Evolutionary conservation across 2,329 filamentous ascomycete species (phyloP), one percentile per base, ranked within the genome.

Genomic region (Myriosclerotinia curreyana): DNA sequence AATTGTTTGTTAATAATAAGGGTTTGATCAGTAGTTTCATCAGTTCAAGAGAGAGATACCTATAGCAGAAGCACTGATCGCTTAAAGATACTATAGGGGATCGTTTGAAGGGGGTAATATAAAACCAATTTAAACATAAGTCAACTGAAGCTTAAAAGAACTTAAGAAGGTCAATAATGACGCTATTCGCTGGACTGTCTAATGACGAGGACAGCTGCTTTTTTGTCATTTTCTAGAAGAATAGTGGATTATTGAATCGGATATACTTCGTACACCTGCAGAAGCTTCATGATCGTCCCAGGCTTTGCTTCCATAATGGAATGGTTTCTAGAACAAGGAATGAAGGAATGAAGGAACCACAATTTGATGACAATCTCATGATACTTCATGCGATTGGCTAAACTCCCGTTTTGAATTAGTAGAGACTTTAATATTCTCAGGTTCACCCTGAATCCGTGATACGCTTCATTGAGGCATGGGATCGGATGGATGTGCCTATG

Each of bases 331-430:
- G 46, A 52, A 40, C 40, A 55, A 56, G 60, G 51, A 62, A 55
- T 46, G 50, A 55, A 56, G 60, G 51, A 62, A 55, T 46, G 50
- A n/a, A 48, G 31, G 46, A 56, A 28, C 14, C 40, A 48, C 31
- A 48, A 55, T 38, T 46, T 25, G 22, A 55, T 54, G 22, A 25
- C 46, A 40, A 54, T 12, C 15, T 61, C 17, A 53, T 15, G 22
- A 25, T 22, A 50, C 2, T 9, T 20, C 38, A 53, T 55, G 31
- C 40, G 28, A 62, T 62, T 62, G 60, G 60, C 28, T 62, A 22
- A 28, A 17, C 17, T 17, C 9, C 25, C 25, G 6, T 6, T 9
- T 44, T n/a, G 25, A 28, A 31, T 55, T 55, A 17, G 5, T 44
- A 11, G 25, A 44, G 25, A 44, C 28, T 59, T 59, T 59, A 20